phyloP scores from a whole-genome alignment of 805 yeast species.

The Candida odintsovae region DNA sequence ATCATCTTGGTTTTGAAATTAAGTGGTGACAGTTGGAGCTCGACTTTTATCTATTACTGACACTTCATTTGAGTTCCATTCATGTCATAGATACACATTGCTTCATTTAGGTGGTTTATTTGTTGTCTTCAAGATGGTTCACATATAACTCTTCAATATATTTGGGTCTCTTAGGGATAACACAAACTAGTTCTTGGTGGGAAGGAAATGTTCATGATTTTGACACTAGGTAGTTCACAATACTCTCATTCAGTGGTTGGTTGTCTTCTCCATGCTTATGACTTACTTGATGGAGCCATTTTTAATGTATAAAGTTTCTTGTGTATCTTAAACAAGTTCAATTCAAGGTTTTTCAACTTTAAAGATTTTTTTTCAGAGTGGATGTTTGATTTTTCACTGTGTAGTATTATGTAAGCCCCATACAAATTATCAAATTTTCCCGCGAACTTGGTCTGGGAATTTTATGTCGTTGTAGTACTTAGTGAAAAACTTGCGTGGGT shows the following conservation, averaged over 20 bases:
- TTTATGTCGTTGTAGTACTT: neutral
- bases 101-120: neutral
- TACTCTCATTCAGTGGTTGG: neutral
- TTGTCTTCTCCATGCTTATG: neutral
- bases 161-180: neutral
- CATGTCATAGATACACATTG: neutral
- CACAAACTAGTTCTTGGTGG: neutral
- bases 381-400: neutral
- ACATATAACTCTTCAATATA: too few species aligned
- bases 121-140: neutral
- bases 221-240: neutral
- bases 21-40: too few species aligned
- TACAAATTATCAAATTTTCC: neutral
- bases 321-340: neutral
- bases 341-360: slow-evolving; percentile 1
- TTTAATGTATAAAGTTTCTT: slow-evolving; percentile 13
- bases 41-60: neutral
- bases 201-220: too few species aligned
- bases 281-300: slow-evolving; percentile 47
- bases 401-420: neutral
- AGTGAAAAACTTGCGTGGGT: neutral
- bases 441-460: neutral
- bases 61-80: too few species aligned
- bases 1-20: too few species aligned
- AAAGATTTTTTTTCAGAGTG: neutral